Base-by-base conservation (phyloP, 305 asterid species). In the Fraxinus baroniana region DNA sequence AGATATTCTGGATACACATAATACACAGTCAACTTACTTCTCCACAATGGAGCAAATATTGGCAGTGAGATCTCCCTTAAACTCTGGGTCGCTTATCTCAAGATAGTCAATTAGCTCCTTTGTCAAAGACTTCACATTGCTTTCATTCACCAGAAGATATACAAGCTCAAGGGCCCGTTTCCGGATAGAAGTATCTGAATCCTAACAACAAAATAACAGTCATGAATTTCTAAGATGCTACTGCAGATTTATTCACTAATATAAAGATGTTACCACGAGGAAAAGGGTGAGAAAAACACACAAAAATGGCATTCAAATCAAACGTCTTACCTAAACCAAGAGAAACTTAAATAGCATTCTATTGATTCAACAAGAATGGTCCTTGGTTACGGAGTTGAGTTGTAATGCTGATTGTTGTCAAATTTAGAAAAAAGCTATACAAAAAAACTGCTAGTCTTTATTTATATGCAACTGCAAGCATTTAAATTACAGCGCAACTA, bases 41-140 rank as follows among this genome's bases (percentile, higher is more conserved):
- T 97, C 99, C 86, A 97, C 97, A 85, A 97, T 97, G 81, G 97
- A 97, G 90, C 99, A 97, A 87, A 97, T 90, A 90, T 93, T 97
- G 80, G 93, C 93, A 41, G 97, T 91, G 79, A 97, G 97, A 82
- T 93, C 99, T 87, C 91, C 97, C 89, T 90, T 93, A 86, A 97
- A 97, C 82, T 97, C 98, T 1, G 88, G 90, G 71, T 97, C 99
- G 82, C 98, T 91, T 37, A 92, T 88, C 91, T 91, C 95, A 83
- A 97, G 95, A 87, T 93, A 92, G 76, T 97, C 99, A 86, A 93
- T 85, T 77, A 97, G 94, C 86, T 97, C 99, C 86, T 95, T 95
- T 35, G 95, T 90, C 95, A 97, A 87, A 81, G 97, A 85, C 88
- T 91, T 92, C 82, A 94, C 98, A 75, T 97, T 97, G 89, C 85